These are phyloP conservation scores for Ceratobasidium sp. DNA, from an alignment of 1,284 basidiomycete genomes.

Conservation along the genomic window DNA sequence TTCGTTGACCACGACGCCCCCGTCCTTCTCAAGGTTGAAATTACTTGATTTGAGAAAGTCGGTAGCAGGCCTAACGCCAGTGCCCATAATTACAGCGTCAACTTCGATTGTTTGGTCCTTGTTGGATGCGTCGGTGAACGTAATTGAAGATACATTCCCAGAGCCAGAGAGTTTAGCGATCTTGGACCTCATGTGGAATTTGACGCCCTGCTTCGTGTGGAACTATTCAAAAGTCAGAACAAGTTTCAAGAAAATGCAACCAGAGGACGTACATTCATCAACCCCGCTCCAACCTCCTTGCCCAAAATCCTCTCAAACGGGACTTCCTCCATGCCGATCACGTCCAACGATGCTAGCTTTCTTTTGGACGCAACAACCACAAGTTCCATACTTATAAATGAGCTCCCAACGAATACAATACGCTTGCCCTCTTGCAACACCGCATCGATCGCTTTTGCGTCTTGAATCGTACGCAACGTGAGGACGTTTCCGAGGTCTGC, in stretches of 20 bases:
- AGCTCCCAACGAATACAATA: conserved; percentile 87
- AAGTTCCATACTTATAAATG: conserved; percentile 95
- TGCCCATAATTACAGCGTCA: conserved; percentile 88
- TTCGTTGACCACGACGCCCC: conserved; percentile 84
- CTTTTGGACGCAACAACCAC: conserved; percentile 80
- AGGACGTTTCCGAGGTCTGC: conserved; percentile 75
- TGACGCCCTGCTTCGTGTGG: conserved; percentile 82
- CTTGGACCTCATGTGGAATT: conserved; percentile 81
- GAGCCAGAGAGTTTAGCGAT: conserved; percentile 72
- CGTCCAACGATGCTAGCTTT: conserved; percentile 79
- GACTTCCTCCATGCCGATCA: conserved; percentile 86
- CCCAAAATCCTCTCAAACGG: conserved; percentile 88
- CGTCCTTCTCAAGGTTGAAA: conserved; percentile 75
- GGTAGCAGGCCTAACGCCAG: conserved; percentile 89
- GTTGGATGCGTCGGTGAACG: conserved; percentile 48
- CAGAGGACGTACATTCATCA: conserved; percentile 71
- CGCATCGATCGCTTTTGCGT: conserved; percentile 80
- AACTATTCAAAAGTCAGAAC: conserved; percentile 60
- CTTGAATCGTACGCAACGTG: conserved; percentile 76
- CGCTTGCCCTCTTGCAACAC: conserved; percentile 72
- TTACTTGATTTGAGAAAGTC: conserved; percentile 79
- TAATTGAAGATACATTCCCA: conserved; percentile 45
- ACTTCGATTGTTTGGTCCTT: conserved; percentile 59
- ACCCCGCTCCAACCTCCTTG: conserved; percentile 78
- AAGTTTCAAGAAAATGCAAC: conserved; percentile 17